These are phyloP conservation scores for Ganoderma leucocontextum DNA, from an alignment of 1,284 basidiomycete species.

Conservation along the genomic window DNA sequence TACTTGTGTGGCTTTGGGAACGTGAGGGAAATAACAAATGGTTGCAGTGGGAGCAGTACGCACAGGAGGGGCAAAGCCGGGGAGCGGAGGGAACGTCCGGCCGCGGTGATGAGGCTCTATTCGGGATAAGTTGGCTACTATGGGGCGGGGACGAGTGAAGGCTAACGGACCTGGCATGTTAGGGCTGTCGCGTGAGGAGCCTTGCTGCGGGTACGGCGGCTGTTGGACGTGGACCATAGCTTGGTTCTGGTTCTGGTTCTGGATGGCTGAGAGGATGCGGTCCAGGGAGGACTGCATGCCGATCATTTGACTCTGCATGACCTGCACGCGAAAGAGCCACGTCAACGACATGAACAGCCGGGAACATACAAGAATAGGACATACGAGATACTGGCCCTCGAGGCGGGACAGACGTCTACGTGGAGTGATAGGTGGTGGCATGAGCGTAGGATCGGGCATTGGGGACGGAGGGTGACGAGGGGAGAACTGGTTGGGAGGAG, in stretches of 20 bases:
- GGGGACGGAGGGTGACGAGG: conserved; percentile 10
- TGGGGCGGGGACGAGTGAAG: conserved; percentile 36
- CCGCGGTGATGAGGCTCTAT: conserved; percentile 36
- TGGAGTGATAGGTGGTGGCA: conserved; percentile 31
- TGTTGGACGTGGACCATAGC: conserved; percentile 24
- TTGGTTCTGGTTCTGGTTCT: conserved; percentile 57
- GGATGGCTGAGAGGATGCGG: conserved; percentile 76
- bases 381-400: conserved; percentile 83
- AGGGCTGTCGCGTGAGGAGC: conserved; percentile 36
- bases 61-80: conserved; percentile 90
- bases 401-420: conserved; percentile 79
- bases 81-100: conserved; percentile 77
- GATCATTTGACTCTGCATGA: conserved; percentile 92
- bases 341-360: not conserved
- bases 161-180: conserved; percentile 37
- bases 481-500: conserved; percentile 20
- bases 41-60: conserved; percentile 38
- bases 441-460: conserved; percentile 20
- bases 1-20: conserved; percentile 69
- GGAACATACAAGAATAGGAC: conserved; percentile 32
- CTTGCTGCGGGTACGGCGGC: conserved; percentile 22
- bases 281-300: conserved; percentile 88
- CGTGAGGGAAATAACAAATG: conserved; percentile 29
- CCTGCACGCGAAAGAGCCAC: conserved; percentile 48
- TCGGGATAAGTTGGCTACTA: conserved; percentile 39